Base-by-base conservation (phyloP, 306 rosid species). In the Leucaena leucocephala region DNA sequence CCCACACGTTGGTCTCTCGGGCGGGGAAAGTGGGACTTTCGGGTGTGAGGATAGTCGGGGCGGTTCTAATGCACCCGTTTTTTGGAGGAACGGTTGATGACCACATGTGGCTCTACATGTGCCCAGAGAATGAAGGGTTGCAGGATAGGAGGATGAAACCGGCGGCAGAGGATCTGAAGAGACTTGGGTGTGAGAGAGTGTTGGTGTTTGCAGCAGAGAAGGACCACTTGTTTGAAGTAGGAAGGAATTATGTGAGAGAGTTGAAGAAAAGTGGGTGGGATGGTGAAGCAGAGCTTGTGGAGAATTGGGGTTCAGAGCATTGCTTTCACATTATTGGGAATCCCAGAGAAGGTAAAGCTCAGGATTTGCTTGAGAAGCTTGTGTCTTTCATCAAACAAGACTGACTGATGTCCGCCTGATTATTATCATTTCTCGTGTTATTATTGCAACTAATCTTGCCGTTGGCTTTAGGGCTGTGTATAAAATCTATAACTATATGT, bases 201-300 rank as follows among this genome's bases (percentile, higher is more conserved):
- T 8, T 79, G 82, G 68, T 87, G 7, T 80, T 87, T 35, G 71
- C 74, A 2, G 93, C 93, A 0, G 89, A 87, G 76, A 82, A 85
- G 38, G 93, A 89, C 77, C 40, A 64, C 35, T 22, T 89, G 85
- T 72, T 39, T 33, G 71, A 48, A 1, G 5, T 36, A 3, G 93
- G 87, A 33, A 40, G 15, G 46, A 44, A 62, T 17, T 90, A 87
- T 50, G 67, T 2, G 40, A 83, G 70, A n/a, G 87, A 78, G 33
- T 72, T 90, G 85, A 81, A 50, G 79, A 79, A 77, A 7, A 86
- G 94, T 57, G 90, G 86, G 34, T 87, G 94, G 91, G 40, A 34
- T 19, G 94, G 91, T 42, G 78, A 5, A 33, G 82, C 52, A 34
- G 90, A 87, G 75, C 59, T 82, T 17, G 88, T 84, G 9, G 90